These are phyloP conservation scores for Rubia yunnanensis DNA, from an alignment of 257 asterid genomes.

Conservation along the genomic window DNA sequence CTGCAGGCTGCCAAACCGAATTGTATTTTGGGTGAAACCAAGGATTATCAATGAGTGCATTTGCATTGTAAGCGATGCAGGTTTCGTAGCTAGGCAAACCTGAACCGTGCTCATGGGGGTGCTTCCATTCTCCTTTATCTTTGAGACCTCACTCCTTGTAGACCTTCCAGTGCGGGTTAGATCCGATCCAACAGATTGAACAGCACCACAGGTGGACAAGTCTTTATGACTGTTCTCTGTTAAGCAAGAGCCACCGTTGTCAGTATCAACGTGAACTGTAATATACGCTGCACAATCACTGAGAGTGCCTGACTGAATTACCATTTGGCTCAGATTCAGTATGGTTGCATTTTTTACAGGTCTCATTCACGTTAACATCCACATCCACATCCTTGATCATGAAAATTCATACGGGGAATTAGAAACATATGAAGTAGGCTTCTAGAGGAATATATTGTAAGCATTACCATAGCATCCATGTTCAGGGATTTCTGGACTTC, in stretches of 20 bases:
- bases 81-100: constrained; percentile 22
- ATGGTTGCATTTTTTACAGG: neutral
- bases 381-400: constrained; percentile 46
- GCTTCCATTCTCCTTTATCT: constrained; percentile 39
- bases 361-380: constrained; percentile 41
- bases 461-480: constrained; percentile 47
- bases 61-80: neutral
- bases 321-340: constrained; percentile 33
- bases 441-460: neutral
- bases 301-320: constrained; percentile 10
- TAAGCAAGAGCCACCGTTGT: constrained; percentile 4
- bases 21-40: neutral
- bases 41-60: neutral
- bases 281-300: constrained; percentile 19
- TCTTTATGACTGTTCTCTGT: constrained; percentile 44
- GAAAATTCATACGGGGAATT: constrained; percentile 11
- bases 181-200: constrained; percentile 87
- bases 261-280: neutral
- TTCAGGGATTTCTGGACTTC: constrained; percentile 61
- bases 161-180: constrained; percentile 70
- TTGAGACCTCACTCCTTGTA: constrained; percentile 33
- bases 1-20: constrained; percentile 41
- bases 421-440: constrained; percentile 1
- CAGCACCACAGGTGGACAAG: constrained; percentile 78
- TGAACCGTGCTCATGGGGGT: constrained; percentile 75